Evolutionary conservation across 352 stramenopile species (phyloP), one percentile per base, ranked within the genome.

Genomic region (Thraustochytrium sp.): DNA sequence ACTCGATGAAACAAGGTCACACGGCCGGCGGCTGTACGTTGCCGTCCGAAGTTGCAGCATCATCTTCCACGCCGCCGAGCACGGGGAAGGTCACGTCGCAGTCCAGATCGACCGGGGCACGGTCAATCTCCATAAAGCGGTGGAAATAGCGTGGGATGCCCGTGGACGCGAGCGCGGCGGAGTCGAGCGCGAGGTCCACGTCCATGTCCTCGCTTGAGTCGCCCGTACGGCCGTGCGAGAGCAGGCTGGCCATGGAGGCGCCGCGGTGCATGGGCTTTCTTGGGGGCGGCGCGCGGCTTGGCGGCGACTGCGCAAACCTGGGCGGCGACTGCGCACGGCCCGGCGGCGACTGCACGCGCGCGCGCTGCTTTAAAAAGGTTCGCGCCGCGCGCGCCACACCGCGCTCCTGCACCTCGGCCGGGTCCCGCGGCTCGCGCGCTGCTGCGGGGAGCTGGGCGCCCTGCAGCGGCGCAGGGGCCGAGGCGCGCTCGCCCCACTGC

Each of bases 141-240:
- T 72, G 59, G 36, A 72, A 72, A 26, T 72, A 49, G 26, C 59
- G 59, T 21, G 59, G 59, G 46, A 72, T 72, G 59, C 59, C 59
- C 16, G 26, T 72, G 21, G 59, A 72, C 9, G 59, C 59, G 21
- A 72, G 36, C 59, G 31, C 26, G 26, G 59, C 59, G 23, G 59
- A 29, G 36, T 72, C 59, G 0, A 21, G 11, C 9, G 59, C 34
- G 59, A 18, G 36, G 21, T 31, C 59, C 26, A 72, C 9, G 21
- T 44, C 59, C 9, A 26, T 5, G 9, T 13, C 8, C 59, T 72
- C 59, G 2, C 5, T 5, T 49, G 59, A 72, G 21, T 44, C 40
- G 9, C 29, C 13, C 9, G 48, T n/a, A 46, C 59, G 42, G 13
- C 21, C 11, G 13, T 26, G 26, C 9, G 59, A 72, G 26, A 11